phyloP scores from a whole-genome alignment of 192 early-diverging fungal species.

The Umbelopsis vinacea region DNA sequence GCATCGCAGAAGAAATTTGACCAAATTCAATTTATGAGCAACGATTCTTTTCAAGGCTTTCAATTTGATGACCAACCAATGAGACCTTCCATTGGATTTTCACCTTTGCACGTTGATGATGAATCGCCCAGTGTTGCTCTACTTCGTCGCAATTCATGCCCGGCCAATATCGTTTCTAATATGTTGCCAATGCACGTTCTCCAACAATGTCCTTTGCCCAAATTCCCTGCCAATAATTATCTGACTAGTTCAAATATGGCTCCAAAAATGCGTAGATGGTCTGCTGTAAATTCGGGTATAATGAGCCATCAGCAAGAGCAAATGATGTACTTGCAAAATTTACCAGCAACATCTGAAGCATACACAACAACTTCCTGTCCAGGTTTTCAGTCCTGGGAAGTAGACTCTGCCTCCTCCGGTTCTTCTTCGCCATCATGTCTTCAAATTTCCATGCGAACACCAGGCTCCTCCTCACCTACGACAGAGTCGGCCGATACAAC shows the following conservation, averaged over 20 bases:
- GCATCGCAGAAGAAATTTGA: constrained; percentile 13
- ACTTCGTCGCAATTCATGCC: constrained; percentile 11
- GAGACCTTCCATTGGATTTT: not conserved
- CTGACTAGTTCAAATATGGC: not conserved
- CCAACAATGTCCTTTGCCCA: not conserved
- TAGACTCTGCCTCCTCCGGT: constrained; percentile 23
- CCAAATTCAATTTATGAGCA: constrained; percentile 14
- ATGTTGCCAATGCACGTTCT: constrained; percentile 11
- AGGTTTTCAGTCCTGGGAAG: not conserved
- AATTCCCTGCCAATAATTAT: not conserved
- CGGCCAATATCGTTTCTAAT: constrained; percentile 1
- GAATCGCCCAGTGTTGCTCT: not conserved
- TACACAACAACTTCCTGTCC: not conserved
- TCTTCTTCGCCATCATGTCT: constrained; percentile 13
- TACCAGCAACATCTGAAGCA: not conserved
- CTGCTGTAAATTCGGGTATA: not conserved
- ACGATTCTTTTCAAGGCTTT: constrained; percentile 7
- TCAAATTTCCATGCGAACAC: not conserved
- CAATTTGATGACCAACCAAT: constrained; percentile 6
- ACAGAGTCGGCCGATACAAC: not conserved
- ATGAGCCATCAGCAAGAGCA: not conserved
- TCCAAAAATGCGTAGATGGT: constrained; percentile 7
- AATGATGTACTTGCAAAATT: not conserved
- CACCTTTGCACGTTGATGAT: constrained; percentile 4
- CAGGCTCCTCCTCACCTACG: not conserved